Conservation (phyloP, 1,284 basidiomycete genomes). For the Omphalotus olearius region DNA sequence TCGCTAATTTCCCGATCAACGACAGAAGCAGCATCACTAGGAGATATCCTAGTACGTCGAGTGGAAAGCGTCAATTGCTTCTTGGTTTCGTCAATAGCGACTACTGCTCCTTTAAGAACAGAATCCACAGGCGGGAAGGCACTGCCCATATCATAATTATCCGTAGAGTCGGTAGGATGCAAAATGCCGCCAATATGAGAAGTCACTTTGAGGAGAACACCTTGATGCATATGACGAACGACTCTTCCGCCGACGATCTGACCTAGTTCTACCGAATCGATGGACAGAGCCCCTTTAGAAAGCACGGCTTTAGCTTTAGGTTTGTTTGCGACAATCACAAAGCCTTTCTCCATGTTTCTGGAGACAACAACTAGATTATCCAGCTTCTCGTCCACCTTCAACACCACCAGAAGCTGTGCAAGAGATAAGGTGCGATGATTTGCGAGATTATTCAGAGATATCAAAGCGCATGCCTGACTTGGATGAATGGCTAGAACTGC, state of each 20-base stretch:
- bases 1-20: conserved; percentile 69
- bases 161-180: conserved; percentile 77
- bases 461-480: conserved; percentile 71
- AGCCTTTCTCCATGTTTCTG: conserved; percentile 83
- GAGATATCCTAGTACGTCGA: conserved; percentile 65
- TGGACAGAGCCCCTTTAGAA: conserved; percentile 50
- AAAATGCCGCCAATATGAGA: conserved; percentile 68
- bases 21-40: conserved; percentile 42
- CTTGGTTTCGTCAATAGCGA: conserved; percentile 63
- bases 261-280: conserved; percentile 67
- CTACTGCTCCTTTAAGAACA: conserved; percentile 65
- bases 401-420: conserved; percentile 62
- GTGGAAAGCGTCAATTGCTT: conserved; percentile 77
- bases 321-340: conserved; percentile 83
- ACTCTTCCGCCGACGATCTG: conserved; percentile 79
- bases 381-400: conserved; percentile 74
- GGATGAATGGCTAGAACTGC: conserved; percentile 71
- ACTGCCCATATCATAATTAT: conserved; percentile 66
- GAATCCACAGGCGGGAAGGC: conserved; percentile 65
- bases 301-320: conserved; percentile 49
- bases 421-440: conserved; percentile 68
- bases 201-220: conserved; percentile 74
- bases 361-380: conserved; percentile 84
- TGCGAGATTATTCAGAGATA: conserved; percentile 88
- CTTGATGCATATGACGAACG: conserved; percentile 61